A percentile compares a stretch with the other conserved stretches of the same genome.
These are phyloP conservation scores for Rhodotorula sp. DNA, from an alignment of 1,284 basidiomycete species.

Conservation along the genomic window DNA sequence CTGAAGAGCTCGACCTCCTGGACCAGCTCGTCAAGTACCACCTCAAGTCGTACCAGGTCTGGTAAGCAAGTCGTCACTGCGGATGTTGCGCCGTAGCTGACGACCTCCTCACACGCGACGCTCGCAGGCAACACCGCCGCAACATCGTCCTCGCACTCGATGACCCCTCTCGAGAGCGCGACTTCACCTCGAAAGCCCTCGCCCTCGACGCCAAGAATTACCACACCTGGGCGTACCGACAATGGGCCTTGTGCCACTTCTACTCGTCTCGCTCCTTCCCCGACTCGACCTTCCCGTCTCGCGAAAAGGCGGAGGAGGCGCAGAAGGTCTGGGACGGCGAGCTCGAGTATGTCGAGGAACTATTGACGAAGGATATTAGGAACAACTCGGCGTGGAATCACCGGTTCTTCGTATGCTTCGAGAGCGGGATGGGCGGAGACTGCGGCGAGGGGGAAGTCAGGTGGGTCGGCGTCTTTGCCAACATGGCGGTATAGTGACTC, in stretches of 20 bases:
- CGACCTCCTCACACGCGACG: no score
- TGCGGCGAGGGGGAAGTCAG: conserved; percentile 65
- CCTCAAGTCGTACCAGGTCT: conserved; percentile 94
- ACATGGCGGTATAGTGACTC: conserved; percentile 38
- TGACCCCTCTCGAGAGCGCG: conserved; percentile 64
- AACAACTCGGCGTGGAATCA: conserved; percentile 99
- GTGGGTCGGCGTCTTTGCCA: conserved; percentile 56
- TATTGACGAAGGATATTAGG: conserved; percentile 74
- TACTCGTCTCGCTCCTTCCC: conserved; percentile 39
- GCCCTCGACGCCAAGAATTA: conserved; percentile 84
- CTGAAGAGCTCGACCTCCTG: conserved; percentile 73
- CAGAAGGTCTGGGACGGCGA: conserved; percentile 73
- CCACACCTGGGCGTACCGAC: conserved; percentile 92
- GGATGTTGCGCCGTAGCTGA: no score
- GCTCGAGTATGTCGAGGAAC: conserved; percentile 68
- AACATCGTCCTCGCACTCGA: conserved; percentile 60
- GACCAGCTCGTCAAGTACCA: conserved; percentile 74
- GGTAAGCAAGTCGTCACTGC: conserved; percentile 53
- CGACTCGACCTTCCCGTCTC: conserved; percentile 1
- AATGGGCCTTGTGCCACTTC: conserved; percentile 84
- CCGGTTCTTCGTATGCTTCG: conserved; percentile 87
- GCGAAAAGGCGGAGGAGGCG: conserved; percentile 52
- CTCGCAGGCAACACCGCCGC: conserved; percentile 75
- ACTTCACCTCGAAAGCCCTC: conserved; percentile 70
- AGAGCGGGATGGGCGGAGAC: conserved; percentile 57